Base-by-base conservation (phyloP, 1,284 basidiomycete genomes). In the Tylopilus sp. region DNA sequence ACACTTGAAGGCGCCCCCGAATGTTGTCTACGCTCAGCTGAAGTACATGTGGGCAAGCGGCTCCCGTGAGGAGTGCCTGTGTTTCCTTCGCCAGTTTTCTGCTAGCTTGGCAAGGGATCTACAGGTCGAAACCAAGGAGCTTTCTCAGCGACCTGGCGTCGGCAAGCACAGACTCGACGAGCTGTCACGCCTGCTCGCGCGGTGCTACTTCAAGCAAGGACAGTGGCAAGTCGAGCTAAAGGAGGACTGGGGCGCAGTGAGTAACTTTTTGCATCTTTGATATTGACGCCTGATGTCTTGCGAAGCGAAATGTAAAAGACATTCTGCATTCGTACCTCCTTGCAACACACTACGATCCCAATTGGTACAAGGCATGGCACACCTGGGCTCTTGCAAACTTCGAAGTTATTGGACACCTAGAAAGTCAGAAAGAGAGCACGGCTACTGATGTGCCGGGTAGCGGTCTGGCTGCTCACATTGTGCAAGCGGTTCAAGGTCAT, bases 341-440 rank as follows among this genome's bases (percentile, higher is more conserved):
- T 31, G 92, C 97, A 0, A 98, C 96, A 2, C 88, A 92, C 64
- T 92, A 93, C 55, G 97, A 99, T 67, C 82, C 88, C 6, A 78
- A 79, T 35, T 99, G 96, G 96, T 98, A 98, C 72, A 97, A 98
- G 70, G 97, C 96, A 15, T 98, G 96, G 96, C 96, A 99, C 67
- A 95, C 93, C 1, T 99, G 95, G 94, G 96, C 97, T 6, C 73
- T 99, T 51, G 89, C 94, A 11, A 98, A 98, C 68, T 97, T 97
- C 57, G 93, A 98, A 56, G 92, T 98, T 53, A 88, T 99, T 51
- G 78, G 80, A n/a, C 81, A 86, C 59, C 72, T 93, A 54, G 92
- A 96, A 65, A 77, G 71, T 44, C 81, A 86, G 58, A 72, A 71
- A 34, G 79, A 85, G 53, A 76, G 73, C 53, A 79, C 81, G 56